Evolutionary conservation across 139 green algal species (phyloP), one percentile per base, ranked within the genome.

Genomic region (Zygnema cylindricum): DNA sequence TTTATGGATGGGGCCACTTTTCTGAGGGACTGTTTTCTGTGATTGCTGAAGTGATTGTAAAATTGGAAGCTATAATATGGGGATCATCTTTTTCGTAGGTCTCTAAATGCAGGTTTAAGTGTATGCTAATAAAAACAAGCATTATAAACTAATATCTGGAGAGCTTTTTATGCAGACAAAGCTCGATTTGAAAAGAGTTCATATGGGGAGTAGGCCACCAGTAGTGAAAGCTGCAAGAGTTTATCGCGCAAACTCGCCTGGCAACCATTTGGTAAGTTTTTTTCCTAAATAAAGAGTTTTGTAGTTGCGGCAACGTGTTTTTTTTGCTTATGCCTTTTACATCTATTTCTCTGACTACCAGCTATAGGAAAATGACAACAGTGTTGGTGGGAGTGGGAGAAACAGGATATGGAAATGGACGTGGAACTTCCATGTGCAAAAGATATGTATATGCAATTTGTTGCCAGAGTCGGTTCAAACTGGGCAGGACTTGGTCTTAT

Each of bases 351-450:
- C n/a, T n/a, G n/a, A n/a, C n/a, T n/a, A n/a, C n/a, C 57, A 30
- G 57, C 30, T 25, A 30, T 30, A 30, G 57, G 57, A 30, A 30
- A 30, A 30, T 25, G 30, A 73, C 30, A 30, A 30, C n/a, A n/a
- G n/a, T n/a, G n/a, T n/a, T n/a, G 71, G 71, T 79, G 71, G 71
- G 71, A 16, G 7, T 79, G 71, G 7, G 71, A 54, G 71, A 43
- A 54, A 41, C 82, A 88, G 83, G 57, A 55, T 43, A 84, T 88
- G 35, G 83, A 88, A 76, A 84, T 84, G 83, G 63, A 41, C 38
- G 69, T 88, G 83, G 83, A 88, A 1, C 0, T 88, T 22, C 63
- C 63, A 69, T 33, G 83, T 1, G 83, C 36, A 2, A 77, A 88
- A 30, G 55, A 88, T 33, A 83, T 88, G 83, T 63, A 25, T 3